These are phyloP conservation scores for Hyaloscypha finlandica DNA, from an alignment of 495 filamentous ascomycete species.

Conservation along the genomic window DNA sequence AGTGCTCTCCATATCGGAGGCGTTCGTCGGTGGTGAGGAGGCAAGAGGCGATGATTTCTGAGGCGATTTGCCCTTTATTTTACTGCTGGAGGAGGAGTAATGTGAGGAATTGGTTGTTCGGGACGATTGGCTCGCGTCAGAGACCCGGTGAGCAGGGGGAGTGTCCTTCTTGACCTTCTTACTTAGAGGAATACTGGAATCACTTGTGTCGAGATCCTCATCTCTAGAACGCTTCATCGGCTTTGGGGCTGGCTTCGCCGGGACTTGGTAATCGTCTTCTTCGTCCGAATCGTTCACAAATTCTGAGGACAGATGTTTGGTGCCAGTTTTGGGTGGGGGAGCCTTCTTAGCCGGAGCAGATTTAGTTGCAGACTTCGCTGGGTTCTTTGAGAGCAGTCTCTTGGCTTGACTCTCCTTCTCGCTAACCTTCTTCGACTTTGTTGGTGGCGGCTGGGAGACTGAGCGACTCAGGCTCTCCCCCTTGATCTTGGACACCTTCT, in stretches of 20 bases:
- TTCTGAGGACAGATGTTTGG: constrained; percentile 70
- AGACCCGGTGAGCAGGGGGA: constrained; percentile 40
- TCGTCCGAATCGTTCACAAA: constrained; percentile 77
- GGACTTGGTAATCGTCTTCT: constrained; percentile 53
- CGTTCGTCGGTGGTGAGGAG: constrained; percentile 75
- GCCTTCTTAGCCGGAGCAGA: constrained; percentile 47
- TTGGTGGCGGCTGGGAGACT: constrained; percentile 47
- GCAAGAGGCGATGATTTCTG: constrained; percentile 74
- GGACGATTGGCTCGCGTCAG: constrained; percentile 49
- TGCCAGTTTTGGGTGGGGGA: constrained; percentile 49
- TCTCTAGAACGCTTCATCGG: constrained; percentile 32
- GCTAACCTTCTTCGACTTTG: constrained; percentile 57
- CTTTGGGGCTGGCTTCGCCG: constrained; percentile 38
- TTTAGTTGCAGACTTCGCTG: constrained; percentile 47
- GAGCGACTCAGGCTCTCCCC: constrained; percentile 56
- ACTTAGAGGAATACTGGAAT: constrained; percentile 30
- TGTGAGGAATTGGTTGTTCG: constrained; percentile 33
- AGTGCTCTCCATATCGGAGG: constrained; percentile 57
- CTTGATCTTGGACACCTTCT: constrained; percentile 44
- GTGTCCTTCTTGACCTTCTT: constrained; percentile 29
- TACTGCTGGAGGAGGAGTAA: constrained; percentile 23
- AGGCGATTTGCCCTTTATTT: constrained; percentile 35
- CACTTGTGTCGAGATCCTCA: constrained; percentile 31
- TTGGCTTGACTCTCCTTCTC: constrained; percentile 66
- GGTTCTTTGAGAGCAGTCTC: constrained; percentile 55